phyloP scores from a whole-genome alignment of 192 early-diverging fungal genomes.

The Gaertneriomyces sp. region DNA sequence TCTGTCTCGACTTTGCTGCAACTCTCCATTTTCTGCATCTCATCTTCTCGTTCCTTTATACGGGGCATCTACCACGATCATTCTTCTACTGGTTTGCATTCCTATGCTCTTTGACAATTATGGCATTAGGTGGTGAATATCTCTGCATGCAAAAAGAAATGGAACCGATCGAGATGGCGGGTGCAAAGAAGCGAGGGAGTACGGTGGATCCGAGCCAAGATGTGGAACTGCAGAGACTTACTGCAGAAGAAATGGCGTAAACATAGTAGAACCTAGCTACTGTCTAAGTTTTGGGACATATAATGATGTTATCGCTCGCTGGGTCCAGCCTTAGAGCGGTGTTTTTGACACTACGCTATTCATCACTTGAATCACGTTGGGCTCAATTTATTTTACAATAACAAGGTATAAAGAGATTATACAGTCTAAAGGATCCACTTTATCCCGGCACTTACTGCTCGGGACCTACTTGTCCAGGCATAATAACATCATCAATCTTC shows the following conservation, averaged over 20 bases:
- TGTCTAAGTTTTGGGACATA: background rate
- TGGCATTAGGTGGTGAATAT: conserved; percentile 75
- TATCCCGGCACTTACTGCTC: too few relatives aligned
- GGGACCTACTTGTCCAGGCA: conserved; percentile 23
- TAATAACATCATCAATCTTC: conserved; percentile 64
- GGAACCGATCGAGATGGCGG: conserved; percentile 60
- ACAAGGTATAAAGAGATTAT: too few relatives aligned
- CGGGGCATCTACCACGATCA: conserved; percentile 55
- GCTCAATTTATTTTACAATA: too few relatives aligned
- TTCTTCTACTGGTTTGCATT: conserved; percentile 69
- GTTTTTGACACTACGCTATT: too few relatives aligned
- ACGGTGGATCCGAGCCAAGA: background rate
- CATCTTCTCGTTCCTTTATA: conserved; percentile 53
- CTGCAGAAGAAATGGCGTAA: background rate
- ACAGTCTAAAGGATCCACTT: too few relatives aligned
- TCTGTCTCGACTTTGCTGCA: conserved; percentile 72
- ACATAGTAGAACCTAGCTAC: background rate
- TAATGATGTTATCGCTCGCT: too few relatives aligned
- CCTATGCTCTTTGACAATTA: conserved; percentile 46
- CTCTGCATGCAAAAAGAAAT: conserved; percentile 77
- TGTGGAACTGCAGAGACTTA: conserved; percentile 31
- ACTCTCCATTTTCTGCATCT: conserved; percentile 72
- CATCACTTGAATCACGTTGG: too few relatives aligned
- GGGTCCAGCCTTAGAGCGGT: too few relatives aligned
- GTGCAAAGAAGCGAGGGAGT: conserved; percentile 9